Base-by-base conservation (phyloP, 495 filamentous ascomycete genomes). In the Penicillium paxilli region DNA sequence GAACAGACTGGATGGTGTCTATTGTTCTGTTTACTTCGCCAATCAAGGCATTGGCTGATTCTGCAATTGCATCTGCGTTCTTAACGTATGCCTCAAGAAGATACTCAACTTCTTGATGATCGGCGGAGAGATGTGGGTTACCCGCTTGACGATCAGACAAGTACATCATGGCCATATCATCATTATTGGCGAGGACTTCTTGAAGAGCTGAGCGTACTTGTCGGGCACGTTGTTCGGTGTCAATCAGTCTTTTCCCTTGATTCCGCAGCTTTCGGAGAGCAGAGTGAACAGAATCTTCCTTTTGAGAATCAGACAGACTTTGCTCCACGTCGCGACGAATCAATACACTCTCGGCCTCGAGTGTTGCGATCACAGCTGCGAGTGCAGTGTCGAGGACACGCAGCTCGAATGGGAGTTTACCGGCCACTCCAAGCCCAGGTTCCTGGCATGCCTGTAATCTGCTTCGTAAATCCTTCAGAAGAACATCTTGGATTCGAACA, bases 331-430 rank as follows among this genome's bases (percentile, higher is more conserved):
- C 47, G 1, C 48, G 21, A 9, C 58, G 37, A 6, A 61, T 47
- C 5, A 72, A 40, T 2, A 61, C 23, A 35, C 64, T 63, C 45
- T 71, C 66, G 0, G 68, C 68, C 49, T 69, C 64, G 1, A 71
- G 60, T 2, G 56, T 57, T 0, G 68, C 66, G 21, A 63, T 68
- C 1, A 63, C 88, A 20, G 85, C 87, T 50, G 91, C 85, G 33
- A 95, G 73, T 9, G 92, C 90, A 2, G 90, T 86, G 73, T 95
- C 90, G 14, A 94, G 74, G 2, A 90, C 89, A 9, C 90, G 77
- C 62, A 89, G 84, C 55, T 90, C 87, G 59, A 87, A 90, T 4
- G 85, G 85, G 9, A 87, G 70, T 1, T 74, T 78, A 49, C 71
- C 76, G 2, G 76, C 70, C n/a, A 69, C 56, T 11, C 73, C 57